phyloP scores from a whole-genome alignment of 2,329 filamentous ascomycete genomes.

The Fusarium newnesense region DNA sequence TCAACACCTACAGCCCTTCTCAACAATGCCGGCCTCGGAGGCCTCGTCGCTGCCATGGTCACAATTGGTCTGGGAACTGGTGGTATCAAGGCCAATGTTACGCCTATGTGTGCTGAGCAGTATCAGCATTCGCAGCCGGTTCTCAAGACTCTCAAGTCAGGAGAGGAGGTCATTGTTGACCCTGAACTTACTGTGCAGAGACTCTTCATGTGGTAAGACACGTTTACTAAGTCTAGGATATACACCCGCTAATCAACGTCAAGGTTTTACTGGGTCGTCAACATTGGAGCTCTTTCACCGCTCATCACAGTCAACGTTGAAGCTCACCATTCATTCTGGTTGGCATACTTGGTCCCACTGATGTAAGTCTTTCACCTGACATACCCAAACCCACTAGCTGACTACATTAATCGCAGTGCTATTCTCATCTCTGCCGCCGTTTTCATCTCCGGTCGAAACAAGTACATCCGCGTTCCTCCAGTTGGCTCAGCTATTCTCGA shows the following conservation, averaged over 20 bases:
- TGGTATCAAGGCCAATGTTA: not conserved
- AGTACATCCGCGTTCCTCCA: not conserved
- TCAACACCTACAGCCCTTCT: not conserved
- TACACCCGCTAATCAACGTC: fast-evolving
- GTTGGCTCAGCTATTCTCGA: conserved; percentile 8
- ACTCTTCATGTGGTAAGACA: conserved; percentile 2
- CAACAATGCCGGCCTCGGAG: not conserved
- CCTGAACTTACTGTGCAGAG: not conserved
- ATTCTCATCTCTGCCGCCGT: not conserved
- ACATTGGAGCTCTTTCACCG: conserved; percentile 1
- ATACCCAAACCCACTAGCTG: no score
- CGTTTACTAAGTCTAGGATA: fast-evolving
- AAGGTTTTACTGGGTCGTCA: conserved; percentile 14
- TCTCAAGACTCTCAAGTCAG: conserved; percentile 6
- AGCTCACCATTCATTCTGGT: not conserved
- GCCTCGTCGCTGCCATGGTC: not conserved
- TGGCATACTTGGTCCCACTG: not conserved
- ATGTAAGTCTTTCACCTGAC: not conserved
- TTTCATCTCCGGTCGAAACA: not conserved
- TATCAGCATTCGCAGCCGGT: not conserved
- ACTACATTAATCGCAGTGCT: not conserved
- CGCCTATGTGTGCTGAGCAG: conserved; percentile 7
- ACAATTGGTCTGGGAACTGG: not conserved
- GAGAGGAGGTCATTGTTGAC: conserved; percentile 1
- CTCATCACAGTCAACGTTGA: conserved; percentile 4